These are phyloP conservation scores for Vigna nakashimae DNA, from an alignment of 306 rosid species.

Conservation along the genomic window DNA sequence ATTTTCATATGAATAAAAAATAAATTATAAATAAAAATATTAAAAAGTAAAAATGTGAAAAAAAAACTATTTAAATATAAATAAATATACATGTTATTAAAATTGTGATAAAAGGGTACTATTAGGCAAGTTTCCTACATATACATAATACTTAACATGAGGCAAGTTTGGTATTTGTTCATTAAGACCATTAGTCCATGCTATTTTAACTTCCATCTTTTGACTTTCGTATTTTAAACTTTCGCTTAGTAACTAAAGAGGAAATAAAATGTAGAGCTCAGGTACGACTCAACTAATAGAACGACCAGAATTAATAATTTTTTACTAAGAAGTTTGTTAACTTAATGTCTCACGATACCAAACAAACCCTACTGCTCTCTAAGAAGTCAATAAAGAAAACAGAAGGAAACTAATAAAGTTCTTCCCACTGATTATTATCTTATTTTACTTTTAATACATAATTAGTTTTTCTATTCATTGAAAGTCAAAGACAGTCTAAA, in stretches of 20 bases:
- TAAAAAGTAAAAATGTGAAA: too few relatives aligned
- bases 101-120: too few relatives aligned
- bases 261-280: background rate
- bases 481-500: background rate
- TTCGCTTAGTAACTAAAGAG: background rate
- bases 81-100: too few relatives aligned
- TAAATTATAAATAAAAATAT: too few relatives aligned
- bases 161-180: background rate
- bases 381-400: background rate
- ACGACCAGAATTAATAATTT: background rate
- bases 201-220: background rate
- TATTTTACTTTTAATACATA: background rate
- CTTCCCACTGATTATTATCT: background rate
- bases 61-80: too few relatives aligned
- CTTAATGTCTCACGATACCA: slow-evolving; percentile 22
- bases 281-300: slow-evolving; percentile 18
- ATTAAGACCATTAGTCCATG: background rate
- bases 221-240: background rate
- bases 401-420: background rate
- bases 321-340: slow-evolving; percentile 12
- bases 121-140: background rate
- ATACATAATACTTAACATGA: background rate
- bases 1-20: too few relatives aligned
- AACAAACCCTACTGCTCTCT: slow-evolving; percentile 30
- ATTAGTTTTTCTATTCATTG: background rate